A percentile compares a stretch with the other conserved stretches of the same genome.
phyloP scores from a whole-genome alignment of 1,284 basidiomycete species.

The Irpex sp. region DNA sequence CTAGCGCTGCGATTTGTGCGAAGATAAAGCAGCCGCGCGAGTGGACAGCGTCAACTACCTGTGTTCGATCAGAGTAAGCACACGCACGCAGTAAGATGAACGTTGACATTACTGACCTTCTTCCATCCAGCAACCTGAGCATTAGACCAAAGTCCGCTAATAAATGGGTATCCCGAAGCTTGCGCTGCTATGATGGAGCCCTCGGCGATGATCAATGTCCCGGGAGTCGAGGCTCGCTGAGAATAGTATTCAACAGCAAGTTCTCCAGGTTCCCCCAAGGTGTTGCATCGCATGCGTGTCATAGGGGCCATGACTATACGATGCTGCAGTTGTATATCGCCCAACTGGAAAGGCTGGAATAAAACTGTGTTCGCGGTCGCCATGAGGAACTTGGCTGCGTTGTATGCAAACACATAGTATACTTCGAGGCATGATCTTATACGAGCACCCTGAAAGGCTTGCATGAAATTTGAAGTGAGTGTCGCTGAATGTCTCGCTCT shows the following conservation, averaged over 20 bases:
- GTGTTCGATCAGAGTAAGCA: not conserved
- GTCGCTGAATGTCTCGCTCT: no score
- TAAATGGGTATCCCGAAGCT: slow-evolving; percentile 34
- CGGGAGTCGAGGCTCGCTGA: slow-evolving; percentile 40
- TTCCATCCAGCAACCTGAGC: slow-evolving; percentile 47
- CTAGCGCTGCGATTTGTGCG: slow-evolving; percentile 44
- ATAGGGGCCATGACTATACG: slow-evolving; percentile 47
- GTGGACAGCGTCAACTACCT: slow-evolving; percentile 27
- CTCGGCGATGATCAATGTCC: slow-evolving; percentile 48
- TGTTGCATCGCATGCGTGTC: slow-evolving; percentile 35
- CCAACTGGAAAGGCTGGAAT: slow-evolving; percentile 40
- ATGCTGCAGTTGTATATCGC: slow-evolving; percentile 35
- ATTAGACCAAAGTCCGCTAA: slow-evolving; percentile 41
- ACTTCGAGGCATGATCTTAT: no score
- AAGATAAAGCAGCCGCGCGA: slow-evolving; percentile 36
- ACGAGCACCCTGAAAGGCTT: no score
- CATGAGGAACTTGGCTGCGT: not conserved
- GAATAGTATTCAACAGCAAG: slow-evolving; percentile 41
- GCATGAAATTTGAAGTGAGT: no score
- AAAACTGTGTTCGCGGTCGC: slow-evolving; percentile 31
- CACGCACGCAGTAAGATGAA: not conserved
- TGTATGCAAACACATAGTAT: no score
- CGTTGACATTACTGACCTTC: slow-evolving; percentile 25
- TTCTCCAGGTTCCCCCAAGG: slow-evolving; percentile 22
- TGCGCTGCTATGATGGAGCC: slow-evolving; percentile 37